Percentiles rank a stretch among this genome's conserved stretches.
Evolutionary conservation across 441 rosid species (phyloP).

Genomic region (Gossypium trilobum): DNA sequence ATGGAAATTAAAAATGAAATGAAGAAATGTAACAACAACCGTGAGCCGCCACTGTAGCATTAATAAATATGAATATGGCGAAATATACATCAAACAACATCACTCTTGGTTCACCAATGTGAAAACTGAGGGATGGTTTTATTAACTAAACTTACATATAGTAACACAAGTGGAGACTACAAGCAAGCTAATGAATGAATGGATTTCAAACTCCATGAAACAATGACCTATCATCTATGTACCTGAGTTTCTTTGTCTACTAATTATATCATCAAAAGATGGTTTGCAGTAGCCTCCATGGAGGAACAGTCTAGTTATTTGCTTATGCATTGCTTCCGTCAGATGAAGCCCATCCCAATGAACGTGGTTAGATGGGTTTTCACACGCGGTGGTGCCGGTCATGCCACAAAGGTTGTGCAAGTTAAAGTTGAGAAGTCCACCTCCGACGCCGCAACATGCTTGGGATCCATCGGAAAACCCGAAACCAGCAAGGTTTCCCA

Average conservation of each 20-base stretch:
- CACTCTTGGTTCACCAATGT: not conserved
- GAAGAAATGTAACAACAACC: not conserved
- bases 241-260: not conserved
- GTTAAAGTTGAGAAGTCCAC: conserved; percentile 32
- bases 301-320: conserved; percentile 24
- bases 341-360: conserved; percentile 48
- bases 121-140: not conserved
- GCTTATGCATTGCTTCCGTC: conserved; percentile 31
- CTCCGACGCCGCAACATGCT: conserved; percentile 38
- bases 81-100: not conserved
- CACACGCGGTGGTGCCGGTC: conserved; percentile 21
- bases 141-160: not conserved
- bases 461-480: conserved; percentile 29
- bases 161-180: not conserved
- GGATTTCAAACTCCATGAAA: not conserved
- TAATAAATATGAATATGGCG: not conserved
- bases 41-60: not conserved
- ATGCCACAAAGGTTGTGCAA: conserved; percentile 29
- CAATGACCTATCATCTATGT: not conserved
- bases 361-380: conserved; percentile 16
- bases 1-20: not conserved
- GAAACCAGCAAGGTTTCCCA: conserved; percentile 14
- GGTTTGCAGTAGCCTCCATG: conserved; percentile 27
- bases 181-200: not conserved
- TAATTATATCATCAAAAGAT: conserved; percentile 17